These are phyloP conservation scores for Hydnum rufescens DNA, from an alignment of 768 basidiomycete species.

Conservation along the genomic window DNA sequence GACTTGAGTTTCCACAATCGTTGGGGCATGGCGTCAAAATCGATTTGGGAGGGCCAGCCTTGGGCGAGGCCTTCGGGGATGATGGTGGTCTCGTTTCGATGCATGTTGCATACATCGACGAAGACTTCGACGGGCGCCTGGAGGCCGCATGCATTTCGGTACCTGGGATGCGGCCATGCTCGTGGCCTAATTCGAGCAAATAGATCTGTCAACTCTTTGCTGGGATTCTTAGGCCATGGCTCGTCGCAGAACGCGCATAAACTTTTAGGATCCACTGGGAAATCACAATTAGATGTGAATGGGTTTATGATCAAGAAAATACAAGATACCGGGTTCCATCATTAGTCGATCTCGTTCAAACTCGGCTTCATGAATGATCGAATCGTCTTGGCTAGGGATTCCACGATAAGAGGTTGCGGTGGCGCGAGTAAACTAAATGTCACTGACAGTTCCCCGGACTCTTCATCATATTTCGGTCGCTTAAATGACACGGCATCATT, in stretches of 20 bases:
- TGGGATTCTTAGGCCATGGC: constrained; percentile 39
- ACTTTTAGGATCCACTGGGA: constrained; percentile 25
- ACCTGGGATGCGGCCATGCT: constrained; percentile 42
- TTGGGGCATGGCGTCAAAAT: constrained; percentile 35
- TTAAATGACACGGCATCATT: no score
- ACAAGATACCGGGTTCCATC: no score
- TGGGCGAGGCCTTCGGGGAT: constrained; percentile 48
- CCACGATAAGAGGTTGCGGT: no score
- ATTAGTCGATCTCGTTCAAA: no score
- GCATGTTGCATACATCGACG: constrained; percentile 53
- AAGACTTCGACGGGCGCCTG: constrained; percentile 31
- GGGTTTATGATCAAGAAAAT: no score
- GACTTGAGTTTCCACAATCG: constrained; percentile 31
- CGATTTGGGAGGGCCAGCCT: constrained; percentile 61
- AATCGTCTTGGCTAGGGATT: no score
- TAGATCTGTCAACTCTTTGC: constrained; percentile 35
- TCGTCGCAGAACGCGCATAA: constrained; percentile 73
- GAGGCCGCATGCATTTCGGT: constrained; percentile 47
- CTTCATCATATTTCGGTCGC: no score
- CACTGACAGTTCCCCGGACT: no score
- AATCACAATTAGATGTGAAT: not conserved
- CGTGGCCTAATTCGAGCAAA: constrained; percentile 31
- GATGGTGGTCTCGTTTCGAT: constrained; percentile 54
- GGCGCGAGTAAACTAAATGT: no score
- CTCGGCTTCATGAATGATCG: no score